Evolutionary conservation across 1,139 yeast species (phyloP).

Genomic region (Pneumocystis oryctolagi): DNA sequence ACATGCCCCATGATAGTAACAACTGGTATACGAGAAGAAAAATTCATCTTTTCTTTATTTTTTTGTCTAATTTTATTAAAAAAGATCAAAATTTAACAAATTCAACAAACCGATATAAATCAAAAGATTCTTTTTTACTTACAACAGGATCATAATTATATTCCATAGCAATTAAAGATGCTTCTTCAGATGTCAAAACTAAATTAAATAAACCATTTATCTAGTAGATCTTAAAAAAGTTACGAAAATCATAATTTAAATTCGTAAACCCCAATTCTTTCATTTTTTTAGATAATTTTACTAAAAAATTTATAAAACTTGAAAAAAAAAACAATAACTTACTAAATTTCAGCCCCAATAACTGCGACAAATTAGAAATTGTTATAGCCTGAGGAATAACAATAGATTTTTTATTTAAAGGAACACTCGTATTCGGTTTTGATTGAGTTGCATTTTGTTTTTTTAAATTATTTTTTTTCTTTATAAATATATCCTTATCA

Average conservation of each 20-base stretch:
- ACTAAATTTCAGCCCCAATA: conserved; percentile 48
- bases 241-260: conserved; percentile 58
- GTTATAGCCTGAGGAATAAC: conserved; percentile 50
- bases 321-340: background rate
- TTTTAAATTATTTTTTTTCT: background rate
- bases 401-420: background rate
- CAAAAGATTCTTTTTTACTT: conserved; percentile 48
- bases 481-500: background rate
- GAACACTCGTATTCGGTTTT: background rate
- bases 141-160: conserved; percentile 52
- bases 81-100: background rate
- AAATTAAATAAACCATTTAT: conserved; percentile 35
- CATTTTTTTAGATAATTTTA: conserved; percentile 43
- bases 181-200: conserved; percentile 39
- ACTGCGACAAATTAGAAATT: conserved; percentile 59
- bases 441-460: background rate
- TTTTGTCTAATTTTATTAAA: conserved; percentile 16
- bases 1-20: conserved; percentile 99
- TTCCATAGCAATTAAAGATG: conserved; percentile 76
- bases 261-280: conserved; percentile 61
- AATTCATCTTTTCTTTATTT: conserved; percentile 28
- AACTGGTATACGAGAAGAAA: conserved; percentile 72
- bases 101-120: conserved; percentile 34
- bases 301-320: background rate
- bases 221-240: background rate